Percentiles rank a stretch among this genome's conserved stretches.
Evolutionary conservation across 352 stramenopile species (phyloP).

Genomic region (Globisporangium uncinulatum): DNA sequence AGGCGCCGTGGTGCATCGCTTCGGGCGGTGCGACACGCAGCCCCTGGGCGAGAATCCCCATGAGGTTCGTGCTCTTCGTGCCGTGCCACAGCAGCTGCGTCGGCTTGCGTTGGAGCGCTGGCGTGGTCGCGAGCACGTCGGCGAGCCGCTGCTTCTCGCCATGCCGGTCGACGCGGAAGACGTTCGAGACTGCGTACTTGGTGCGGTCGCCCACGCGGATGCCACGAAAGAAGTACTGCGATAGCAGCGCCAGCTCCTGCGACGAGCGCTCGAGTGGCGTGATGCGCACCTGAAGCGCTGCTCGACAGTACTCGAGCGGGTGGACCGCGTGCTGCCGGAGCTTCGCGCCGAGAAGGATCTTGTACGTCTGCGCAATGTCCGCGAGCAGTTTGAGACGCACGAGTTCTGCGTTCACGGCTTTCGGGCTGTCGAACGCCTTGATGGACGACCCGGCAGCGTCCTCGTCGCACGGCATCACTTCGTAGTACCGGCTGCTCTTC

Average conservation of each 20-base stretch:
- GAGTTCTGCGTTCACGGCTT: constrained; percentile 61
- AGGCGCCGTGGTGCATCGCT: constrained; percentile 69
- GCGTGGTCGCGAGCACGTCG: constrained; percentile 27
- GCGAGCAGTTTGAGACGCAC: constrained; percentile 46
- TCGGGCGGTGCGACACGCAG: constrained; percentile 78
- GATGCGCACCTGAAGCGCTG: constrained; percentile 60
- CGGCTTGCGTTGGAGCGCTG: constrained; percentile 31
- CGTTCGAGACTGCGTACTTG: constrained; percentile 50
- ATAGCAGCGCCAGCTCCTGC: constrained; percentile 39
- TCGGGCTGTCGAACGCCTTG: constrained; percentile 45
- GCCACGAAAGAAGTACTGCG: constrained; percentile 58
- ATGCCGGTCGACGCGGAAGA: constrained; percentile 58
- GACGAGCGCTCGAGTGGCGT: constrained; percentile 21
- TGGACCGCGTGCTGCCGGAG: constrained; percentile 25
- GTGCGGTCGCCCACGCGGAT: constrained; percentile 19
- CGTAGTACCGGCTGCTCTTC: constrained; percentile 71
- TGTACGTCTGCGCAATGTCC: constrained; percentile 70
- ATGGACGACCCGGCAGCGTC: constrained; percentile 52
- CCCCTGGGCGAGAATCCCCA: constrained; percentile 75
- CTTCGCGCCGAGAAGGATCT: constrained; percentile 68
- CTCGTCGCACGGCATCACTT: constrained; percentile 73
- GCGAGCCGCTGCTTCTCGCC: constrained; percentile 49
- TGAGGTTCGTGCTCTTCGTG: constrained; percentile 68
- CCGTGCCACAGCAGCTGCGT: constrained; percentile 82
- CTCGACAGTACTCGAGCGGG: constrained; percentile 75